phyloP scores from a whole-genome alignment of 306 rosid species.

The Prunus fruticosa region DNA sequence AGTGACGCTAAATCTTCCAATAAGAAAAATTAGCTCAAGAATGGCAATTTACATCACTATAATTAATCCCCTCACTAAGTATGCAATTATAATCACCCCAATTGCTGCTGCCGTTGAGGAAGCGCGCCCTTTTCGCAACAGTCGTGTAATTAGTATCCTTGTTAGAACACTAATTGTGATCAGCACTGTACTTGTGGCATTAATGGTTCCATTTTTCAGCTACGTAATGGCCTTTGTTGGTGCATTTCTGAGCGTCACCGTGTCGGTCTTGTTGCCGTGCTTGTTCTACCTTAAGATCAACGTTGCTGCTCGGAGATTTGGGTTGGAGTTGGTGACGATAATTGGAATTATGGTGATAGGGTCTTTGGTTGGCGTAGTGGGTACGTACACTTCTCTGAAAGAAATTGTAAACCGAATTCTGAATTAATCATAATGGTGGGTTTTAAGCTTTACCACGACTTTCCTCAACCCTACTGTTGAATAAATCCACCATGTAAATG shows the following conservation, averaged over 20 bases:
- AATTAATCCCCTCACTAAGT: slow-evolving; percentile 67
- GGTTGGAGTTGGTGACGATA: slow-evolving; percentile 43
- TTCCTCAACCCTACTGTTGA: no score
- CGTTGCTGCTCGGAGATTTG: slow-evolving; percentile 35
- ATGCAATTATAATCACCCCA: slow-evolving; percentile 53
- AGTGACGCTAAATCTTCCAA: slow-evolving; percentile 63
- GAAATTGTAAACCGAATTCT: slow-evolving; percentile 34
- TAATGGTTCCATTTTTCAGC: slow-evolving; percentile 54
- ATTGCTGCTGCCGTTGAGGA: slow-evolving; percentile 58
- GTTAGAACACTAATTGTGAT: slow-evolving; percentile 49
- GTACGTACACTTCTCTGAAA: slow-evolving; percentile 45
- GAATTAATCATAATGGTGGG: neutral
- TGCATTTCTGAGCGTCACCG: slow-evolving; percentile 42
- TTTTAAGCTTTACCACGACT: neutral
- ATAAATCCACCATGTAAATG: no score
- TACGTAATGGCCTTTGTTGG: slow-evolving; percentile 68
- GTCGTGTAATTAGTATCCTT: slow-evolving; percentile 23
- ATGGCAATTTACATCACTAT: slow-evolving; percentile 62
- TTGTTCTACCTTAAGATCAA: slow-evolving; percentile 63
- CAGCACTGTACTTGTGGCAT: slow-evolving; percentile 49
- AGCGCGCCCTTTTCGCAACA: slow-evolving; percentile 12
- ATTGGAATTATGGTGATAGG: slow-evolving; percentile 43
- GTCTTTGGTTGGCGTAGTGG: slow-evolving; percentile 37
- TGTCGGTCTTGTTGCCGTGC: slow-evolving; percentile 58
- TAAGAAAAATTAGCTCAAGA: slow-evolving; percentile 35